These are phyloP conservation scores for Berberis vulgaris DNA, from an alignment of 164 flowering plant species.

Conservation along the genomic window DNA sequence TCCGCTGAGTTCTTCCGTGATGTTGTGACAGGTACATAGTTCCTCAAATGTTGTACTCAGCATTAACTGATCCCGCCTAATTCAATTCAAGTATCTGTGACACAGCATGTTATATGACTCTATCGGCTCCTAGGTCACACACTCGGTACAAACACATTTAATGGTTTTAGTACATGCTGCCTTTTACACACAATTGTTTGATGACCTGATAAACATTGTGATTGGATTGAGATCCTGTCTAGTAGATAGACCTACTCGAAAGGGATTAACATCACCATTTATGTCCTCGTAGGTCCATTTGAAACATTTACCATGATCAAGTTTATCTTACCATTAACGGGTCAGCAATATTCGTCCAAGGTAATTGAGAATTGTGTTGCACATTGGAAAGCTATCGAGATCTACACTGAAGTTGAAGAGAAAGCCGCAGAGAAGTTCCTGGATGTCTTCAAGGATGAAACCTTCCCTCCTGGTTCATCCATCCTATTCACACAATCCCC, in stretches of 20 bases:
- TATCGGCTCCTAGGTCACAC: no score
- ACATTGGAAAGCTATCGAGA: slow-evolving; percentile 52
- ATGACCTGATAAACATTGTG: no score
- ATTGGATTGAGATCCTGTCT: no score
- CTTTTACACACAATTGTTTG: no score
- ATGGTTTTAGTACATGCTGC: no score
- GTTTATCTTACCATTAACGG: slow-evolving; percentile 64
- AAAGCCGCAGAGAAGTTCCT: slow-evolving; percentile 54
- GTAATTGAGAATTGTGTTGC: slow-evolving; percentile 73
- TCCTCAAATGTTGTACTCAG: no score
- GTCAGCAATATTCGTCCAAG: slow-evolving; percentile 70
- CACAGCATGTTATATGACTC: no score
- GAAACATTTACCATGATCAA: slow-evolving; percentile 67
- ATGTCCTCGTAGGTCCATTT: slow-evolving; percentile 47
- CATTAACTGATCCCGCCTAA: no score
- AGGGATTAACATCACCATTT: no score
- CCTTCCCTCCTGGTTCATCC: slow-evolving; percentile 67
- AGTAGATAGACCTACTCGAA: no score
- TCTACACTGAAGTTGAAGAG: slow-evolving; percentile 56
- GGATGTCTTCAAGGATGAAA: slow-evolving; percentile 54
- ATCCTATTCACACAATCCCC: slow-evolving; percentile 68
- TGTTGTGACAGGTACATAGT: slow-evolving; percentile 44
- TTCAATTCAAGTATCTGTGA: no score
- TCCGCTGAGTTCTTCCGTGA: slow-evolving; percentile 62
- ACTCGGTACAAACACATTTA: no score